Base-by-base conservation (phyloP, 2,329 filamentous ascomycete genomes). In the Nemania sp. region DNA sequence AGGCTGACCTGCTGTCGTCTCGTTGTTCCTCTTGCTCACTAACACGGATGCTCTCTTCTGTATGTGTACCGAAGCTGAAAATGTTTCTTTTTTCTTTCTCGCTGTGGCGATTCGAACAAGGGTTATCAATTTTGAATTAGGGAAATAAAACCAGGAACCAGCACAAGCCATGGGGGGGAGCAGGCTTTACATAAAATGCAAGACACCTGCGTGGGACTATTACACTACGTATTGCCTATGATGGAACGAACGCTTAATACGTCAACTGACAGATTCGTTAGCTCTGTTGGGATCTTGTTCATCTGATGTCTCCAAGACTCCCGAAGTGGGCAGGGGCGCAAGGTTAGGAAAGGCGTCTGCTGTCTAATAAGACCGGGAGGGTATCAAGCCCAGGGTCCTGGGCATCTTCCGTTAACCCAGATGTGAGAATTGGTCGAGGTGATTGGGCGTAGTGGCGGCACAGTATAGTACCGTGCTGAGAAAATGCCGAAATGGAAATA, bases 201-300 rank as follows among this genome's bases (percentile, higher is more conserved):
- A 54, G 47, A 55, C 55, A 37, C 19, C 44, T 47, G 54, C 54
- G n/a, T n/a, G 57, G 49, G 45, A 50, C 52, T 49, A 28, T 51
- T 51, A 47, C 49, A 53, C 51, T 43, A 49, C 41, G 43, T 55
- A 36, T 14, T 59, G 54, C 56, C 61, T 63, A 64, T 66, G 62
- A 64, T 67, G 57, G 62, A 64, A 64, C 65, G 39, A 40, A 47
- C 22, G 63, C 58, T 59, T 61, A 60, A 65, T 66, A 68, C 66
- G 66, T 68, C 65, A 66, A 67, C 63, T 66, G 64, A 63, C 64
- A 67, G 63, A 62, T 64, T 60, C 57, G 57, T 56, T 56, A 56
- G 61, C 52, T 62, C 51, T 61, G 60, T 59, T 54, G 54, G 54
- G 39, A 56, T 57, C 47, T 40, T 51, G 51, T 39, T 49, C 53